phyloP scores from a whole-genome alignment of 129 eudicot genomes.

The Artemisia tridentata region DNA sequence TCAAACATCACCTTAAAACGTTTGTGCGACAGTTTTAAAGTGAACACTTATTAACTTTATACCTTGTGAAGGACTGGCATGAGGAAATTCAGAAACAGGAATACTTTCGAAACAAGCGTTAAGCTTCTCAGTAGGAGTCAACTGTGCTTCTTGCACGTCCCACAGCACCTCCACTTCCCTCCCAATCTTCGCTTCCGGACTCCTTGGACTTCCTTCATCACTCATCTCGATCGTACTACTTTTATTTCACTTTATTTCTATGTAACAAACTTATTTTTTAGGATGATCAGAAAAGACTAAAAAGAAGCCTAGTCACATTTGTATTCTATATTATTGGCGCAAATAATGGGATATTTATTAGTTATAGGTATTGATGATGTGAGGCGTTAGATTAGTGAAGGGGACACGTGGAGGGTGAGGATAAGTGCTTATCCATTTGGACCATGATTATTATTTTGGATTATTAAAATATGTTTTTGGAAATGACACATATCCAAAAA shows the following conservation, averaged over 20 bases:
- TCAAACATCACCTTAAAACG: too few relatives aligned
- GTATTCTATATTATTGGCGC: conserved; percentile 31
- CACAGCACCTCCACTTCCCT: conserved; percentile 82
- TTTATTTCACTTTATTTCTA: conserved; percentile 5
- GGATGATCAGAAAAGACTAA: neutral
- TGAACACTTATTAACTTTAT: neutral
- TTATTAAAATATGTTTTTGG: neutral
- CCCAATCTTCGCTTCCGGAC: conserved; percentile 91
- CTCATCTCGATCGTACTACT: neutral
- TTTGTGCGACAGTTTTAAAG: neutral
- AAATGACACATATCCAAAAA: conserved; percentile 7
- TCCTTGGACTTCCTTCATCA: conserved; percentile 50
- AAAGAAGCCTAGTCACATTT: neutral
- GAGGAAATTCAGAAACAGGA: conserved; percentile 90
- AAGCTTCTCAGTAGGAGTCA: conserved; percentile 87
- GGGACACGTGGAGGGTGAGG: conserved; percentile 28
- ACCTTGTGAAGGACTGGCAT: conserved; percentile 78
- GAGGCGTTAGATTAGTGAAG: conserved; percentile 12
- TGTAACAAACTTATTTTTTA: neutral
- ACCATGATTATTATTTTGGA: conserved; percentile 17
- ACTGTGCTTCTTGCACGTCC: conserved; percentile 77
- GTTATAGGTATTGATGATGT: neutral
- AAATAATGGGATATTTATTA: neutral
- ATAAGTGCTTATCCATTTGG: conserved; percentile 34
- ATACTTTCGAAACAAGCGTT: conserved; percentile 90